Base-by-base conservation (phyloP, 2,329 filamentous ascomycete genomes). In the Aspergillus hiratsukae region DNA sequence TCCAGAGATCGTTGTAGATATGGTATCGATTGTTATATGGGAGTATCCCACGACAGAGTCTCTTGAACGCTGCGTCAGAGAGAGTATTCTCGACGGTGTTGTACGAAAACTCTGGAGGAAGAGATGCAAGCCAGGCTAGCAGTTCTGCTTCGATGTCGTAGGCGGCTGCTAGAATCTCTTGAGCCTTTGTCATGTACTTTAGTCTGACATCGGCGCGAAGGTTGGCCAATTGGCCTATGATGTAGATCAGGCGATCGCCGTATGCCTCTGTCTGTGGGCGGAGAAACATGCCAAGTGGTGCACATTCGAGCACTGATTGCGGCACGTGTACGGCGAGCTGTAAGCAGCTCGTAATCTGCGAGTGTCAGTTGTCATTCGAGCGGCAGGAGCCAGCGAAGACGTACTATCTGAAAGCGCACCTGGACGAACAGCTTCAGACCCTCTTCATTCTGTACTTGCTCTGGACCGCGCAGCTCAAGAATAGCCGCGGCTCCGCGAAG, bases 401-500 rank as follows among this genome's bases (percentile, higher is more conserved):
- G 45, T 70, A 86, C 81, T 70, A 85, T 77, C 40, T 83, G 81
- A 64, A 80, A 84, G 56, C 81, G 78, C 37, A 86, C 69, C 58
- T 85, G 81, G 14, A 84, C 62, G 53, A 85, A 78, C 4, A 80
- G 78, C 35, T 79, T 75, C 58, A 83, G 75, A 4, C 81, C 80
- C 49, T 78, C 74, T 23, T 76, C 69, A 49, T 64, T 68, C 54
- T 74, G 68, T 31, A 77, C 61, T 51, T 75, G 72, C n/a, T 72
- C 62, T 3, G 62, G 53, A 8, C 73, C 75, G n/a, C 74, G 67
- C 43, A 76, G 52, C 55, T 79, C 78, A 19, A 86, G 72, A n/a
- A 87, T 69, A 10, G 84, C 83, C 48, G 82, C 77, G 2, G 83
- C 84, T 1, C 85, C 85, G 62, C 81, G 76, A 48, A 86, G 79